phyloP scores from a whole-genome alignment of 306 rosid species.

The Malus sieversii region DNA sequence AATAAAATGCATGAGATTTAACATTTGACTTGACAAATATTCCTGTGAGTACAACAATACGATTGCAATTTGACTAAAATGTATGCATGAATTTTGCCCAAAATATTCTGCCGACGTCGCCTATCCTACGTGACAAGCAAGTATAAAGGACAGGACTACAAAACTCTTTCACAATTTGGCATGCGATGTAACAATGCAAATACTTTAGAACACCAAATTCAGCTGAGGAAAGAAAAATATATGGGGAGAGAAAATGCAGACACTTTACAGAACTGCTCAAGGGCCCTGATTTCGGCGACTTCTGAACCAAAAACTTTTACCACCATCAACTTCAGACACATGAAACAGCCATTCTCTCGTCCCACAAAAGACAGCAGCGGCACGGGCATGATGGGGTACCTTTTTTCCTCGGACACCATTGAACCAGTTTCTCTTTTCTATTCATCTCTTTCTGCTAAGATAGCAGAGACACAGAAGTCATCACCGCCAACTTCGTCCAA shows the following conservation, averaged over 20 bases:
- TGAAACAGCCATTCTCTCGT: constrained; percentile 1
- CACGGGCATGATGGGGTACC: constrained; percentile 19
- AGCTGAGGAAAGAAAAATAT: constrained; percentile 20
- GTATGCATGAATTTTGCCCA: constrained; percentile 22
- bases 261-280: constrained; percentile 24
- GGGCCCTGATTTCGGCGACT: constrained; percentile 10
- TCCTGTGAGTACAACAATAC: constrained; percentile 15
- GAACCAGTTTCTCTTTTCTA: constrained; percentile 22
- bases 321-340: constrained; percentile 30
- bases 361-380: constrained; percentile 25
- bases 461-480: constrained; percentile 53
- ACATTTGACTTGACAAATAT: constrained; percentile 10
- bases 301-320: constrained; percentile 6
- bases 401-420: constrained; percentile 23
- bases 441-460: constrained; percentile 57
- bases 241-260: constrained; percentile 20
- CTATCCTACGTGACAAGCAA: constrained; percentile 20
- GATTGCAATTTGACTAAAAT: constrained; percentile 12
- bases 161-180: constrained; percentile 21
- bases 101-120: constrained; percentile 11
- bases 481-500: constrained; percentile 45
- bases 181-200: constrained; percentile 24
- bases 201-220: constrained; percentile 27
- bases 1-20: constrained; percentile 6
- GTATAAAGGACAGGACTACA: constrained; percentile 24